phyloP scores from a whole-genome alignment of 495 filamentous ascomycete genomes.

The Elaphomyces granulatus region DNA sequence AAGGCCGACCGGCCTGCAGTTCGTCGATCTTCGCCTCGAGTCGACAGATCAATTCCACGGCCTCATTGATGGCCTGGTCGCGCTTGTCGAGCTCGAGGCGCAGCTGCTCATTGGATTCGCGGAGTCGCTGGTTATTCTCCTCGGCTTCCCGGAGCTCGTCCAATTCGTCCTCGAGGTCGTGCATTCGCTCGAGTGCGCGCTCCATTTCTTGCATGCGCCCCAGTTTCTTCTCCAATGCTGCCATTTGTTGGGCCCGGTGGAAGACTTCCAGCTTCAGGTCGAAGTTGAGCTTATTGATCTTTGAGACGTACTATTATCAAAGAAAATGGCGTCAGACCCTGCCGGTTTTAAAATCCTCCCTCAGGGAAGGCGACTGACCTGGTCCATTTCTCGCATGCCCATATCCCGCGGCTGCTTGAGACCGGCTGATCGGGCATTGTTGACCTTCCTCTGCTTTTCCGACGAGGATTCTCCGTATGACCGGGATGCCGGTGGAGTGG shows the following conservation, averaged over 20 bases:
- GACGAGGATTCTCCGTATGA: slow-evolving; percentile 22
- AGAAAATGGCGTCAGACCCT: too few relatives aligned
- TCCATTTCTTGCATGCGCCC: slow-evolving; percentile 53
- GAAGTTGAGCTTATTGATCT: slow-evolving; percentile 76
- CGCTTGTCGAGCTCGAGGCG: slow-evolving; percentile 56
- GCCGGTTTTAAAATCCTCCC: not conserved
- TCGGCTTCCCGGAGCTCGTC: slow-evolving; percentile 44
- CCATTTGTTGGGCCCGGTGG: slow-evolving; percentile 51
- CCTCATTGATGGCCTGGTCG: slow-evolving; percentile 67
- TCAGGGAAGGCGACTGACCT: slow-evolving; percentile 19
- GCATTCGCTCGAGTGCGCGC: slow-evolving; percentile 52
- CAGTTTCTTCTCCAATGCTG: slow-evolving; percentile 51
- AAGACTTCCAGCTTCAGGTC: slow-evolving; percentile 76
- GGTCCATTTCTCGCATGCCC: slow-evolving; percentile 36
- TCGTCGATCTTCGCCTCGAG: slow-evolving; percentile 54
- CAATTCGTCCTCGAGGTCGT: slow-evolving; percentile 45
- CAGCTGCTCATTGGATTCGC: slow-evolving; percentile 50
- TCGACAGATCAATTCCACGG: slow-evolving; percentile 62
- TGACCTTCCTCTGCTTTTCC: slow-evolving; percentile 23
- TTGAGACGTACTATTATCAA: slow-evolving; percentile 33
- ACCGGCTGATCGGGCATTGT: slow-evolving; percentile 14
- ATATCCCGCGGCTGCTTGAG: slow-evolving; percentile 29
- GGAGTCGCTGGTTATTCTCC: slow-evolving; percentile 31
- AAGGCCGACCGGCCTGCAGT: slow-evolving; percentile 20
- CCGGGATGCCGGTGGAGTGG: slow-evolving; percentile 17